These are phyloP conservation scores for Rhizophora apiculata DNA, from an alignment of 345 rosid genomes.

Conservation along the genomic window DNA sequence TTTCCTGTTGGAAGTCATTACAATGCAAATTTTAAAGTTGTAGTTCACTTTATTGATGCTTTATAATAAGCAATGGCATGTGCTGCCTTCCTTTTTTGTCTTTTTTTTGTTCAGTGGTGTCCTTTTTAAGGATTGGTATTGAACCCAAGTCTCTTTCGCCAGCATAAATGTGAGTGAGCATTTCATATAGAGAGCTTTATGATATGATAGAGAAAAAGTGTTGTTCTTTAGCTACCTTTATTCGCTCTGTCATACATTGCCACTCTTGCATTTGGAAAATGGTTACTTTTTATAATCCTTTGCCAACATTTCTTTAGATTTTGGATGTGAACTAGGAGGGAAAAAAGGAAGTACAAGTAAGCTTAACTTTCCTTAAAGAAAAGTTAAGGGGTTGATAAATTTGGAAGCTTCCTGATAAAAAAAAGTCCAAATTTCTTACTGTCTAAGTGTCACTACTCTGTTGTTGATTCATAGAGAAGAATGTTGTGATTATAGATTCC, in stretches of 20 bases:
- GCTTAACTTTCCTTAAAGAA: slow-evolving; percentile 3
- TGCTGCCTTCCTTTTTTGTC: slow-evolving; percentile 17
- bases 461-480: slow-evolving; percentile 7
- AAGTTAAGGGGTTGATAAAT: neutral
- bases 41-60: neutral
- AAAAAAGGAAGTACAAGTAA: neutral
- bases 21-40: neutral
- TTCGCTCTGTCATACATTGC: slow-evolving; percentile 24
- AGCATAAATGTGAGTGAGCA: neutral
- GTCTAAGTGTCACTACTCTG: neutral
- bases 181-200: slow-evolving; percentile 17
- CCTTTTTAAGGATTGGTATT: neutral
- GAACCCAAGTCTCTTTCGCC: slow-evolving; percentile 14
- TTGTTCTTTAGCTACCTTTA: slow-evolving; percentile 39
- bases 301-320: neutral
- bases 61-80: slow-evolving; percentile 6
- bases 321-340: neutral
- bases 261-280: slow-evolving; percentile 24
- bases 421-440: neutral
- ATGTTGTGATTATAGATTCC: neutral
- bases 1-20: neutral
- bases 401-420: neutral
- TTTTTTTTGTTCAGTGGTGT: neutral
- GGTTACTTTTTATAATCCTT: slow-evolving; percentile 11
- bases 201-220: slow-evolving; percentile 36